Base-by-base conservation (phyloP, 2,329 filamentous ascomycete species). In the Aspergillus puulaauensis region DNA sequence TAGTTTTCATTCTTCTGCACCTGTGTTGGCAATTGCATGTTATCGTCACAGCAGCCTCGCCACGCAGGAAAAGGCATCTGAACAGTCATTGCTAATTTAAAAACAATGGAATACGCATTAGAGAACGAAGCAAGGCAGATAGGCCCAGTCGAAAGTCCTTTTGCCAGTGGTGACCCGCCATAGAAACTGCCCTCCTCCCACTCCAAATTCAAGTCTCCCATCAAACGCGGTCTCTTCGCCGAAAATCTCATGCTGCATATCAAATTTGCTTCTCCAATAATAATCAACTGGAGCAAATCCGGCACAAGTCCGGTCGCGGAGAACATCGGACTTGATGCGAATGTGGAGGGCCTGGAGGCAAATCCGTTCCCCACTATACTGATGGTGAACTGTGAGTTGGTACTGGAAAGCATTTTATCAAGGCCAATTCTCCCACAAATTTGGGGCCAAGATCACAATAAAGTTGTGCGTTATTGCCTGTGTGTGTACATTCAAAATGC, bases 321-420 rank as follows among this genome's bases (percentile, higher is more conserved):
- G 64, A 56, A 52, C 57, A 60, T 73, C 70, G 70, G 70, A 73
- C 67, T 73, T 72, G 66, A 59, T 73, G 70, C 70, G 70, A 73
- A 64, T 68, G 68, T 64, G 70, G 68, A 71, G 69, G 64, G 63
- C 68, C 67, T 64, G 70, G 68, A 71, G 69, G 64, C 33, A 48
- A 52, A 33, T 56, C 52, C 57, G 58, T 57, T 53, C 56, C 57
- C 62, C 55, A 57, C 58, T 48, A 56, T 46, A 40, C 7, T 21
- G 49, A 53, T 54, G 14, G 19, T n/a, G 27, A 11, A 27, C 61
- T 56, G 33, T 61, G 52, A 55, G 35, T 39, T 23, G 21, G 17
- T 11, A 47, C 27, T 4, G 23, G 14, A 52, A 12, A 35, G 11
- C 24, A 27, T 27, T 52, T 54, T 53, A 45, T 54, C 27, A 57